Conservation (phyloP, 164 flowering plant genomes). For the Chloranthus sessilifolius region DNA sequence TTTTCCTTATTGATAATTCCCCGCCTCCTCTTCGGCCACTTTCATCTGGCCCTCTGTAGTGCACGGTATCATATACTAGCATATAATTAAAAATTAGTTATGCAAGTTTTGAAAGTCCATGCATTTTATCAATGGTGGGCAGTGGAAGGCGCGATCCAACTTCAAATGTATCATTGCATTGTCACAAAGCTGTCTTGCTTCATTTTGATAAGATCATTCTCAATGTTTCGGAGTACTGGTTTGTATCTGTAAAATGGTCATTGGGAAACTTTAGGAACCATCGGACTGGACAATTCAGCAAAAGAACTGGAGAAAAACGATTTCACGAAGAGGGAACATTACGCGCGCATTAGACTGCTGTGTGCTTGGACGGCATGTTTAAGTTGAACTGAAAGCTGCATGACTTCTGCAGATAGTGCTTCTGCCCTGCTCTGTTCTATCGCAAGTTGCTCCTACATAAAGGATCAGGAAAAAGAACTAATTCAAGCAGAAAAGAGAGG, state of each 20-base stretch:
- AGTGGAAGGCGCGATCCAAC: background rate
- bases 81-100: no score
- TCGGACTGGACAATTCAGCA: background rate
- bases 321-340: conserved; percentile 10
- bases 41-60: no score
- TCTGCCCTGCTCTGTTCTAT: conserved; percentile 85
- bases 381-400: conserved; percentile 77
- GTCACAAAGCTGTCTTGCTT: conserved; percentile 67
- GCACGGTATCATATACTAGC: no score
- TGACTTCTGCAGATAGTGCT: conserved; percentile 71
- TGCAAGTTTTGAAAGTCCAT: background rate
- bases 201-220: conserved; percentile 78
- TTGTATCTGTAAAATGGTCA: conserved; percentile 60
- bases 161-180: conserved; percentile 30
- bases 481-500: background rate
- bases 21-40: no score
- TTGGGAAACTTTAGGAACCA: background rate
- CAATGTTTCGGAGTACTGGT: conserved; percentile 84
- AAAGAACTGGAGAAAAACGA: background rate
- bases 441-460: conserved; percentile 54
- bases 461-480: background rate
- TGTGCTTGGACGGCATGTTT: conserved; percentile 80
- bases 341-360: conserved; percentile 69
- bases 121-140: background rate
- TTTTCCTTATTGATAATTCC: no score